Base-by-base conservation (phyloP, 139 green algal species). In the Asterochloris sp. region DNA sequence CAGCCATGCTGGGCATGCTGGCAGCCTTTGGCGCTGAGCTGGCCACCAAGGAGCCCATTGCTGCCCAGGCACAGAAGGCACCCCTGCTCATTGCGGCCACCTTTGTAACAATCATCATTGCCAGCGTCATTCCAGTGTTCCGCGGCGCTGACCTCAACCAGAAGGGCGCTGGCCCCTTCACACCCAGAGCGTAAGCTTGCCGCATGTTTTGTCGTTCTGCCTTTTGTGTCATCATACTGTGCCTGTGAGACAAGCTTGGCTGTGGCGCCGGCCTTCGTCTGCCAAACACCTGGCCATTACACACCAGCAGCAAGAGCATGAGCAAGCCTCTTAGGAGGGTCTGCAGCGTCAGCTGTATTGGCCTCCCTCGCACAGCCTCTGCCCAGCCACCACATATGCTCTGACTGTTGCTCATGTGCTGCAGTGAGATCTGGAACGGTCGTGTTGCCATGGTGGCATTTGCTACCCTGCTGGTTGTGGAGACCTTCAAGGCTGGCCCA, bases 141-240 rank as follows among this genome's bases (percentile, higher is more conserved):
- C 67, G 81, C 10, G 81, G 81, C 29, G 81, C 81, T 67, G 74
- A 84, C 81, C 74, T 84, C 28, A 27, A 73, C 73, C 26, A 23
- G 21, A 84, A 84, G 62, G 81, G 81, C 62, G 73, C 74, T 69
- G 81, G 81, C 62, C 81, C 81, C 29, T 84, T 84, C 81, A 84
- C 73, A 11, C 81, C 62, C 27, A 63, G 81, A 12, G 81, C 81
- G 11, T 54, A 81, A 61, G 38, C 38, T 54, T 54, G 38, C 38
- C 38, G 6, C 23, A 6, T 26, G 66, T 54, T 54, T 54, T 54
- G 38, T 54, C 38, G 38, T 54, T 6, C 6, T 54, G 38, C 38
- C 38, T 54, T 54, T 6, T 54, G 38, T 54, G 38, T 54, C 6
- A 54, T 54, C 38, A 2, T 54, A 6, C 38, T 54, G 21, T 8